Base-by-base conservation (phyloP, 2,329 filamentous ascomycete genomes). In the Exophiala sp. region DNA sequence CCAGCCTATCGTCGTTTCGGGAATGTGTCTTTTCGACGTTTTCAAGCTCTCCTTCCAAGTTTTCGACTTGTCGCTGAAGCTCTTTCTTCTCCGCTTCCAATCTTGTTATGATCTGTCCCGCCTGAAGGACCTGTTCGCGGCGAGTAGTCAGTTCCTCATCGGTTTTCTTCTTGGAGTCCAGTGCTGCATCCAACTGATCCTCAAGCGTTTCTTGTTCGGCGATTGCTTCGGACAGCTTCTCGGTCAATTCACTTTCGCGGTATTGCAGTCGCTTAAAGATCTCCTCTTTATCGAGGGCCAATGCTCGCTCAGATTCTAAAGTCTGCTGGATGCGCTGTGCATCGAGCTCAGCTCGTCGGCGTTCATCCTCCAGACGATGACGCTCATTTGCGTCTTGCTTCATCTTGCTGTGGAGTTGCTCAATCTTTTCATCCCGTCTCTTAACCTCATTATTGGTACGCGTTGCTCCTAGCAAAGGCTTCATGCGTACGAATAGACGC, bases 261-360 rank as follows among this genome's bases (percentile, higher is more conserved):
- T 86, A 76, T 67, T 96, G 94, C 18, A 99, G 78, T n/a, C 95
- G 84, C 68, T 92, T 95, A 78, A 97, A 99, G 56, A 99, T 99
- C 66, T 99, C 94, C 68, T 99, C 95, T 69, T 99, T 99, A 72
- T 99, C 94, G 4, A 99, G 76, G 1, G 94, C 94, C 39, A 99
- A 78, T n/a, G 92, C 89, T 46, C 94, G 85, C 71, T 99, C 95
- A 62, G 91, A 96, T 70, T 99, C 95, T 1, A 99, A 79, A 0
- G 89, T 95, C 65, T 97, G 90, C 68, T 96, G 91, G 43, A 97
- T 89, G 32, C 88, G 85, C 62, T 91, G 83, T 65, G 96, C 87
- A 65, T 99, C 94, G 11, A 86, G 78, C 63, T 97, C 88, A 1
- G 89, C 88, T 57, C 91, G 88, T 39, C 94, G 83, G 32, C 91